Base-by-base conservation (phyloP, 208 protist species). In the Plasmodiophora brassicae region DNA sequence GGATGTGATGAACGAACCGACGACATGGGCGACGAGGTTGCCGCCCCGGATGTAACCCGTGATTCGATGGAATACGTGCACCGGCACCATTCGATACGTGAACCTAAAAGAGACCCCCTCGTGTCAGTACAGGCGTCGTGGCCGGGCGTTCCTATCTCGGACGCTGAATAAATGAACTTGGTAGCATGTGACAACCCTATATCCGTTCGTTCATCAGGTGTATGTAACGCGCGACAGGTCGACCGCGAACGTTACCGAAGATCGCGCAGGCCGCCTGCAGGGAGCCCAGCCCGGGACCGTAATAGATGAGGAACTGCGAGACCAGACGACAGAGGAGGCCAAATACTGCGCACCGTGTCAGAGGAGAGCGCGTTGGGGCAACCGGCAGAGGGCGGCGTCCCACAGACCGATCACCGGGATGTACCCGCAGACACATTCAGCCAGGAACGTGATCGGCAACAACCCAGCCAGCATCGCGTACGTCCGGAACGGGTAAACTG, bases 111-210 rank as follows among this genome's bases (percentile, higher is more conserved):
- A n/a, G n/a, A n/a, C n/a, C n/a, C n/a, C n/a, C 5, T 32, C 32
- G 20, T 36, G 5, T 78, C 41, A 14, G 41, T 14, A 38, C 14
- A 5, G 41, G 20, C 5, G n/a, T 78, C 14, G 5, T 32, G 65
- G 10, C 5, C 5, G n/a, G 41, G 5, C 10, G 65, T 44, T 32
- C 20, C 41, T 8, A 78, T 78, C 41, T 38, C 65, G 41, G 32
- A 78, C 65, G 65, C 65, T 32, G 65, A 78, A 78, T 78, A 78
- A 78, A 78, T 78, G 41, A 32, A 14, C n/a, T 78, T 78, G 14
- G 65, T 78, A 32, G 65, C 5, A 78, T 78, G 65, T 32, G 65
- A 78, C n/a, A 78, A 78, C 32, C 65, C 50, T 57, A 57, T 57
- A 25, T 57, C n/a, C n/a, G n/a, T n/a, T n/a, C n/a, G 50, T 57